Evolutionary conservation across 768 basidiomycete species (phyloP).

Genomic region (Suillus lakei): DNA sequence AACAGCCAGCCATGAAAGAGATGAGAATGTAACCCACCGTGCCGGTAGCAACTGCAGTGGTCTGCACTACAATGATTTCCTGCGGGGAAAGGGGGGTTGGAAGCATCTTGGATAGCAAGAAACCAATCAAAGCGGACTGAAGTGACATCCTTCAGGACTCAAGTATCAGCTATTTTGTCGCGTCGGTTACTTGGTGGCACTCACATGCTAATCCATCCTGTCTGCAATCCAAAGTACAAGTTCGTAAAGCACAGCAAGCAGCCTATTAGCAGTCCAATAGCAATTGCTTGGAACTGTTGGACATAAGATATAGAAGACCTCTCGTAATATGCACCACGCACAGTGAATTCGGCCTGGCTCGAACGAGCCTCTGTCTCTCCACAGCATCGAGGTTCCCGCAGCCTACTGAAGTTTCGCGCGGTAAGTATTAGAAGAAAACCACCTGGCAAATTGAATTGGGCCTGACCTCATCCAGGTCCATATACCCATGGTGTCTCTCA

Average conservation of each 20-base stretch:
- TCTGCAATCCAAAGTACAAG: slow-evolving; percentile 84
- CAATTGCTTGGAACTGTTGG: slow-evolving; percentile 57
- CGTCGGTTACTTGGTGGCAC: slow-evolving; percentile 21
- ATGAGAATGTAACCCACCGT: slow-evolving; percentile 37
- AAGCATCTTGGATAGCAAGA: slow-evolving; percentile 77
- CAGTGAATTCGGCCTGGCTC: slow-evolving; percentile 35
- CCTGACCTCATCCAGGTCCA: slow-evolving; percentile 29
- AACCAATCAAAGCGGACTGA: slow-evolving; percentile 93
- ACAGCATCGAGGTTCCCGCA: slow-evolving; percentile 15
- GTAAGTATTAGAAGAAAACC: neutral
- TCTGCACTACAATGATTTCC: slow-evolving; percentile 93
- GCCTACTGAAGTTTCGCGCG: neutral
- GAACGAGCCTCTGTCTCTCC: slow-evolving; percentile 6
- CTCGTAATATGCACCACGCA: slow-evolving; percentile 13
- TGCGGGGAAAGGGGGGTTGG: slow-evolving; percentile 81
- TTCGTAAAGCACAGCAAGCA: slow-evolving; percentile 93
- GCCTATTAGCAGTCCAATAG: slow-evolving; percentile 82
- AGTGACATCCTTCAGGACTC: slow-evolving; percentile 82
- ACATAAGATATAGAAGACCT: neutral
- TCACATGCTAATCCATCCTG: slow-evolving; percentile 90
- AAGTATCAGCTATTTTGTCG: slow-evolving; percentile 4
- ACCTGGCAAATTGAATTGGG: no score
- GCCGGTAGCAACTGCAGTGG: slow-evolving; percentile 94
- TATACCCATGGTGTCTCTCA: slow-evolving; percentile 18
- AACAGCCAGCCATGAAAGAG: neutral